Conservation (phyloP, 768 basidiomycete genomes). For the Collybia nuda region DNA sequence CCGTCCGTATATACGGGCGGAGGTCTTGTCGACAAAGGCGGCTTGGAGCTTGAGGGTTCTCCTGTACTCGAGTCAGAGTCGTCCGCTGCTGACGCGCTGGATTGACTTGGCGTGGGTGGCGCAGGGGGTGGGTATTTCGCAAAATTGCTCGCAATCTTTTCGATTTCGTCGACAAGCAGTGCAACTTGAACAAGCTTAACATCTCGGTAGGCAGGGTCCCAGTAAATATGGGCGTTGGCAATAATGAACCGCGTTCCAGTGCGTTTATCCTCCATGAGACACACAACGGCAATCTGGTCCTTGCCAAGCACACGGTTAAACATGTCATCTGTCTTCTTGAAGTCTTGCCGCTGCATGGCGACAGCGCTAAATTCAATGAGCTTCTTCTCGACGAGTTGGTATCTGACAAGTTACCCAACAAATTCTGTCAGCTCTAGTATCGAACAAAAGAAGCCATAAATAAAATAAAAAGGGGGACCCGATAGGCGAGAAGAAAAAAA, state of each 20-base stretch:
- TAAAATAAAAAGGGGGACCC: not conserved
- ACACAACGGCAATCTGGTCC: slow-evolving; percentile 89
- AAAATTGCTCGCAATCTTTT: slow-evolving; percentile 85
- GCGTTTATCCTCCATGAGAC: slow-evolving; percentile 81
- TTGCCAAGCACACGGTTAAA: slow-evolving; percentile 97
- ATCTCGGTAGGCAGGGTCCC: slow-evolving; percentile 91
- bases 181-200: slow-evolving; percentile 98
- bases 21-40: slow-evolving; percentile 36
- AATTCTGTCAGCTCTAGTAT: slow-evolving; percentile 8
- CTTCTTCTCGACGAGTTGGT: slow-evolving; percentile 89
- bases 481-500: not conserved
- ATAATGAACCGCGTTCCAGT: slow-evolving; percentile 89
- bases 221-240: slow-evolving; percentile 88
- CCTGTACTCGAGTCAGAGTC: slow-evolving; percentile 16
- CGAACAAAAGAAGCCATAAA: slow-evolving; percentile 1
- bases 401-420: slow-evolving; percentile 45
- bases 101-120: slow-evolving; percentile 35
- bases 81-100: slow-evolving; percentile 17
- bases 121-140: slow-evolving; percentile 73
- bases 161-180: slow-evolving; percentile 87
- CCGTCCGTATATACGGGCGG: slow-evolving; percentile 80
- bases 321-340: slow-evolving; percentile 99
- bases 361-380: slow-evolving; percentile 91
- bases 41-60: slow-evolving; percentile 10
- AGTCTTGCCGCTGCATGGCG: slow-evolving; percentile 90